Evolutionary conservation across 805 yeast species (phyloP), one percentile per base, ranked within the genome.

Genomic region (Hanseniaspora hatyaiensis): DNA sequence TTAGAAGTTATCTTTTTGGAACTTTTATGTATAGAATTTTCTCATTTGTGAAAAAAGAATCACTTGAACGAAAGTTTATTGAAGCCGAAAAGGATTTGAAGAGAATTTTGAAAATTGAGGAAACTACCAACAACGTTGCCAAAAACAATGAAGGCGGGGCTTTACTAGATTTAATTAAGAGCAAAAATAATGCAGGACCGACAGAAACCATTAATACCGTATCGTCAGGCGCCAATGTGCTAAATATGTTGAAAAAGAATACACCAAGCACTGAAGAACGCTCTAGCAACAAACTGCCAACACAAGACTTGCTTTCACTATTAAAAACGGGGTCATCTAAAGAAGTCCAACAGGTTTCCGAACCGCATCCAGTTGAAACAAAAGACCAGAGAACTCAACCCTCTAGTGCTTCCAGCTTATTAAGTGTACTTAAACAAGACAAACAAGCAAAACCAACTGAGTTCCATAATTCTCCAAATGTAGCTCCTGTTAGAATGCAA

Each of bases 1-100:
- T 55, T n/a, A 65, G 62, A 38, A 67, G 59, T 48, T 69, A 66
- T 49, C 49, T 69, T 20, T 60, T 68, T 24, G 57, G 60, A 41
- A 59, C 66, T 56, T 73, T 66, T 69, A 68, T 59, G 55, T 64
- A 59, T 59, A 71, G 65, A n/a, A 54, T 57, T 54, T 57, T 64
- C 58, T 40, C 64, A 67, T 45, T 45, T 45, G 37, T 37, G 4
- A 45, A 32, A 12, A 40, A 37, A 24, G 49, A 45, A 31, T 24
- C 16, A 5, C 12, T 46, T n/a, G 44, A 46, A 15, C 38, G 44
- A 39, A 39, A 46, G 34, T 39, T 39, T 18, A 19, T 46, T 39
- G 29, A 24, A 18, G 50, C 50, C n/a, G 50, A 39, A 23, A 28
- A 29, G 8, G 44, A 46, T 19, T 28, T 39, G 22, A 46, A 45